A percentile compares a stretch with the other conserved stretches of the same genome.
Evolutionary conservation across 148 eudicot genomes (phyloP).

Genomic region (Persicaria maculosa): DNA sequence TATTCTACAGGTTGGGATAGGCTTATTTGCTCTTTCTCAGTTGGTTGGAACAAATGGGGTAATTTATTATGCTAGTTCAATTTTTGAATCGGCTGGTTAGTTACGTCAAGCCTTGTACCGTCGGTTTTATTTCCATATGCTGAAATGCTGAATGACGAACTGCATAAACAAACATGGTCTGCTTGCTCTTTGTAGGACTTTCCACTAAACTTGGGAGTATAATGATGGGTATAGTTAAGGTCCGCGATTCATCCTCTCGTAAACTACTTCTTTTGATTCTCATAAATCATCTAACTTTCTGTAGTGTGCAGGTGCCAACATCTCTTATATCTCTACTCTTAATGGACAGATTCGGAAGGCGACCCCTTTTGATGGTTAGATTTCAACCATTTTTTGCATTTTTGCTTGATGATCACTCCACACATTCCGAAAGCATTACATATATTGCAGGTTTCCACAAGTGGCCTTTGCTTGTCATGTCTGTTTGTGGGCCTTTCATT

Average conservation of each 20-base stretch:
- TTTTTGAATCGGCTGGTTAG: conserved; percentile 32
- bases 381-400: background rate
- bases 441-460: conserved; percentile 25
- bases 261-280: background rate
- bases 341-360: conserved; percentile 30
- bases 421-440: background rate
- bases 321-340: conserved; percentile 14
- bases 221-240: conserved; percentile 23
- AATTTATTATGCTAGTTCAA: conserved; percentile 20
- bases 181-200: conserved; percentile 17
- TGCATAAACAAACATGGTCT: background rate
- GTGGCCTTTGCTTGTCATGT: conserved; percentile 28
- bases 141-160: background rate
- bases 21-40: conserved; percentile 17
- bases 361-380: conserved; percentile 30
- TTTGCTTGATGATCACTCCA: background rate
- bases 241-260: background rate
- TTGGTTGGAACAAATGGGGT: conserved; percentile 24
- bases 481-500: conserved; percentile 27
- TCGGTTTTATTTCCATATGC: background rate
- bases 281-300: background rate
- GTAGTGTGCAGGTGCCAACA: conserved; percentile 22
- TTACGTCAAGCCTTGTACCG: background rate
- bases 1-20: conserved; percentile 26
- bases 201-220: conserved; percentile 19